phyloP scores from a whole-genome alignment of 2,329 filamentous ascomycete genomes.

The Chaetomium olivaceum region DNA sequence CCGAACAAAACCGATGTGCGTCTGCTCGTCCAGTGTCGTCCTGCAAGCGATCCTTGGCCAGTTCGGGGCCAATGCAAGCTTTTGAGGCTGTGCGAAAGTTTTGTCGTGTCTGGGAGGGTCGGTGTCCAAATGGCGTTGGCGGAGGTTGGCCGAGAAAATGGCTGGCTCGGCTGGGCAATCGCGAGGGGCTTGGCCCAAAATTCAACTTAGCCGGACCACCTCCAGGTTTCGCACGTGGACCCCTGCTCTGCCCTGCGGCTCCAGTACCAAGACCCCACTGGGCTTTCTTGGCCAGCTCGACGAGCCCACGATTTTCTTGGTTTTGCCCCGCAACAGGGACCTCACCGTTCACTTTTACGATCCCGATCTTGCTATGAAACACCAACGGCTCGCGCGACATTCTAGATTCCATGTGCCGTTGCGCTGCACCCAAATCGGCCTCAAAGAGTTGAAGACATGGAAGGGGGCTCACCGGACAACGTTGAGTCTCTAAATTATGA shows the following conservation, averaged over 20 bases:
- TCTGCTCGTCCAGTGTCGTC: background rate
- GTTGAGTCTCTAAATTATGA: slow-evolving; percentile 42
- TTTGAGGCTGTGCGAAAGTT: background rate
- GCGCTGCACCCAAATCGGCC: background rate
- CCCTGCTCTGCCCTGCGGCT: background rate
- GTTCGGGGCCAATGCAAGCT: background rate
- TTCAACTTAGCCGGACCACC: background rate
- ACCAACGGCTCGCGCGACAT: background rate
- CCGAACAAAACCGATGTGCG: background rate
- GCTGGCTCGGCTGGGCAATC: background rate
- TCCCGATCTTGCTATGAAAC: slow-evolving; percentile 11
- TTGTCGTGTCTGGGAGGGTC: background rate
- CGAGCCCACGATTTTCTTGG: background rate
- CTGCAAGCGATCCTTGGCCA: background rate
- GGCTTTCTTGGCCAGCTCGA: background rate
- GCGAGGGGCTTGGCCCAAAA: background rate
- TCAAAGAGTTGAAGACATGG: slow-evolving; percentile 20
- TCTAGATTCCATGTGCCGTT: slow-evolving; percentile 9
- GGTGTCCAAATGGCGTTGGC: slow-evolving; percentile 8
- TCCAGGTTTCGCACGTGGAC: slow-evolving; percentile 4
- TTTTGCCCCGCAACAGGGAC: background rate
- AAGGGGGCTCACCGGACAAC: background rate
- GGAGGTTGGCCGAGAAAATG: background rate
- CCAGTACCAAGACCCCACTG: background rate
- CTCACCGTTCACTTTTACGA: background rate